A percentile compares a stretch with the other conserved stretches of the same genome.
phyloP scores from a whole-genome alignment of 2,329 filamentous ascomycete species.

The Scedosporium minutisporum region DNA sequence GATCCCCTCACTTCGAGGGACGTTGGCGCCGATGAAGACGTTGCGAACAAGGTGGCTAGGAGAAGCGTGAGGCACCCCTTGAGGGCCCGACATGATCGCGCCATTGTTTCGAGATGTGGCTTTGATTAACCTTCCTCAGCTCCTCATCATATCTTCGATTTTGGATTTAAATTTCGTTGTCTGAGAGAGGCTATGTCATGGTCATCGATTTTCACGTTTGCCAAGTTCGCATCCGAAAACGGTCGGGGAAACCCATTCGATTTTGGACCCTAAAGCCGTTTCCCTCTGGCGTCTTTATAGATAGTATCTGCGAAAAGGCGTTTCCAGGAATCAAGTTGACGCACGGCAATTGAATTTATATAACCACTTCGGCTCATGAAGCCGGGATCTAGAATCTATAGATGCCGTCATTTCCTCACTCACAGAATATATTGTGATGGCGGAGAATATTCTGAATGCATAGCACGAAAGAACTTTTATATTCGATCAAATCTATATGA shows the following conservation, averaged over 20 bases:
- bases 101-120: background rate
- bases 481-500: too few relatives aligned
- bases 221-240: too few relatives aligned
- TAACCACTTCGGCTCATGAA: background rate
- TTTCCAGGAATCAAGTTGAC: background rate
- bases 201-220: too few relatives aligned
- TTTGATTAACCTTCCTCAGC: too few relatives aligned
- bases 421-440: background rate
- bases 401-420: background rate
- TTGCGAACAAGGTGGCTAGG: background rate
- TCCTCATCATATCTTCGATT: too few relatives aligned
- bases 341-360: background rate
- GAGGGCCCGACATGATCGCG: background rate
- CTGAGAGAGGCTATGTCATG: too few relatives aligned
- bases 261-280: too few relatives aligned
- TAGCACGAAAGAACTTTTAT: background rate
- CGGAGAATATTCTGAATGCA: background rate
- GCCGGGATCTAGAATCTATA: background rate
- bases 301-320: background rate
- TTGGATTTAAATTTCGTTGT: too few relatives aligned
- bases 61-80: background rate
- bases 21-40: background rate
- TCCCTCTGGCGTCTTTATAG: too few relatives aligned
- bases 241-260: too few relatives aligned
- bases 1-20: background rate